Evolutionary conservation across 73 alveolate genomes (phyloP).

Genomic region (Blepharisma stoltei): DNA sequence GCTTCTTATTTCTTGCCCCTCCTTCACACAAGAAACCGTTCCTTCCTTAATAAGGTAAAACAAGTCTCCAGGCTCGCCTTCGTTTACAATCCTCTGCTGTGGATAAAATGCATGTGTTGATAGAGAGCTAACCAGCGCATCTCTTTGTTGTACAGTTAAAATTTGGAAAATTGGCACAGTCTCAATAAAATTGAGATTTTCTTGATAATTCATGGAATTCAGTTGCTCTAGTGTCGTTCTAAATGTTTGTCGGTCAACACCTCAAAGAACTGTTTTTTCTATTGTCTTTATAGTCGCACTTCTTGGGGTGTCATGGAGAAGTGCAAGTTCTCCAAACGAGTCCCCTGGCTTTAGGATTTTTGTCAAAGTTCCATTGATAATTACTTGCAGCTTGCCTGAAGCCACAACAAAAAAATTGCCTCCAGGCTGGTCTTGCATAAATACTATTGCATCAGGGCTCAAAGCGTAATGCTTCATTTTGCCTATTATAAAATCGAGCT

Average conservation of each 20-base stretch:
- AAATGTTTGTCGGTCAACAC: conserved; percentile 15
- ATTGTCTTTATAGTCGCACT: conserved; percentile 27
- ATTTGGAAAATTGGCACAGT: conserved; percentile 23
- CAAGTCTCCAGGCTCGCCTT: conserved; percentile 13
- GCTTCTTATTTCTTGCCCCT: conserved; percentile 15
- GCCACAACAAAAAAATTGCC: too few species aligned
- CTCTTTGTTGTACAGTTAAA: not conserved
- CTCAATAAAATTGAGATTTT: not conserved
- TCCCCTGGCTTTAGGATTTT: conserved; percentile 25
- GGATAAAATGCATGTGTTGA: not conserved
- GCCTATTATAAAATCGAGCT: too few species aligned
- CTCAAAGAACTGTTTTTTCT: conserved; percentile 24
- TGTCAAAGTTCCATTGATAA: not conserved
- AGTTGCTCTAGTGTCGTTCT: not conserved
- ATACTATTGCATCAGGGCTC: too few species aligned
- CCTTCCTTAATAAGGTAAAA: conserved; percentile 33
- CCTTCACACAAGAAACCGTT: not conserved
- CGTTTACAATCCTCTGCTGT: conserved; percentile 18
- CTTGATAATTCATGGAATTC: not conserved
- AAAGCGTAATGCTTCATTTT: too few species aligned
- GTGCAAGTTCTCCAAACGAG: conserved; percentile 36
- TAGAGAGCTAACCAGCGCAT: not conserved
- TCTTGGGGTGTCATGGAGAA: conserved; percentile 24
- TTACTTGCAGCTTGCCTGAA: too few species aligned
- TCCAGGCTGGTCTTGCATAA: too few species aligned